These are phyloP conservation scores for Zoysia japonica DNA, from an alignment of 176 grass and related monocot species.

Conservation along the genomic window DNA sequence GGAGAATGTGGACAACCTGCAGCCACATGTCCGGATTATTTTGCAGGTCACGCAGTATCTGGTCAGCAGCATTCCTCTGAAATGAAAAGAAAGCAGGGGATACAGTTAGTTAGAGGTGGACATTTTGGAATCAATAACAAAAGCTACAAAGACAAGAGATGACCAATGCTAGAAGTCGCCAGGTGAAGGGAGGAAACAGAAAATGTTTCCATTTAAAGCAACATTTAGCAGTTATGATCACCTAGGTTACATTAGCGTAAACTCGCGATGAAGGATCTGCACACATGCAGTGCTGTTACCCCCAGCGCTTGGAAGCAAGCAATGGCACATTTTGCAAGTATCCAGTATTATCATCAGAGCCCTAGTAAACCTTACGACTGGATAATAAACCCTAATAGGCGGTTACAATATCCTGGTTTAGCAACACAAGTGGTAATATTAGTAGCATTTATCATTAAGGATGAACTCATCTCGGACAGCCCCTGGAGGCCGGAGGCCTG, in stretches of 20 bases:
- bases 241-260: not conserved
- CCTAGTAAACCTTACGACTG: conserved; percentile 19
- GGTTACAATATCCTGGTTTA: not conserved
- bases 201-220: not conserved
- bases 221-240: not conserved
- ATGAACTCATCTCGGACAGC: no score
- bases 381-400: not conserved
- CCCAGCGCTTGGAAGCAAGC: not conserved
- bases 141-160: not conserved
- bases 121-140: not conserved
- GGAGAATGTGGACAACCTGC: conserved; percentile 96
- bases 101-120: not conserved
- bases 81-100: conserved; percentile 18
- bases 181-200: not conserved
- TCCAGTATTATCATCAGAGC: not conserved
- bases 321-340: not conserved
- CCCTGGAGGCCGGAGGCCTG: not conserved
- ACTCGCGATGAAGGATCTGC: not conserved
- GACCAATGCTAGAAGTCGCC: not conserved
- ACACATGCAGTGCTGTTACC: not conserved
- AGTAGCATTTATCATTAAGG: not conserved
- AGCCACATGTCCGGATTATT: conserved; percentile 97
- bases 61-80: conserved; percentile 94
- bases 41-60: conserved; percentile 87
- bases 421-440: not conserved